A percentile compares a stretch with the other conserved stretches of the same genome.
phyloP scores from a whole-genome alignment of 2,329 filamentous ascomycete species.

The Trichoderma sp. region DNA sequence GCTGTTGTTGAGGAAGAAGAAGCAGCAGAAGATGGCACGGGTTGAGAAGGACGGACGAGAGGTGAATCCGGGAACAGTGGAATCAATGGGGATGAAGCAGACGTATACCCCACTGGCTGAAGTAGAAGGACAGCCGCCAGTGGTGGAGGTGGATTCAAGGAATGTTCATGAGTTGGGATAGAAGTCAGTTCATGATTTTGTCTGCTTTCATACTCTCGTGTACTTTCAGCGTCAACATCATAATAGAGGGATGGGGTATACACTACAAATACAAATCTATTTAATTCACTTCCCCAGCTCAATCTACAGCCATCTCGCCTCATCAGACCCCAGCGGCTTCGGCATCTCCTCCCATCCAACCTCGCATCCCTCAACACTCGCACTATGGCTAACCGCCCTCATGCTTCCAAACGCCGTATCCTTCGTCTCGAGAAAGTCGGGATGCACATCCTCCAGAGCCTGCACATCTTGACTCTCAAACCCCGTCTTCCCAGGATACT shows the following conservation, averaged over 20 bases:
- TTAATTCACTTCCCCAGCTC: not conserved
- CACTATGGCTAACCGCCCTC: slow-evolving; percentile 47
- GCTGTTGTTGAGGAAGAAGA: not conserved
- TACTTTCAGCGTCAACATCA: not conserved
- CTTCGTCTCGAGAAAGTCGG: slow-evolving; percentile 42
- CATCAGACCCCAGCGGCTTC: slow-evolving; percentile 46
- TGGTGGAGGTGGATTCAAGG: slow-evolving; percentile 1
- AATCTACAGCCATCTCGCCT: slow-evolving; percentile 37
- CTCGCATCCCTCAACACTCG: slow-evolving; percentile 42
- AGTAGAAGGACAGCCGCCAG: not conserved
- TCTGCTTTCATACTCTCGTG: not conserved
- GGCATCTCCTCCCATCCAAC: slow-evolving; percentile 53
- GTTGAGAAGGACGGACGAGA: not conserved
- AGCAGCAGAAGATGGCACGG: not conserved
- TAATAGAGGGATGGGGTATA: not conserved
- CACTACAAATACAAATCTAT: not conserved
- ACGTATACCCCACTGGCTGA: not conserved
- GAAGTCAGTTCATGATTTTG: no score
- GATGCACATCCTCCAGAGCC: slow-evolving; percentile 29
- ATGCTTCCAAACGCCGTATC: slow-evolving; percentile 46
- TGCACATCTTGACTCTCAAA: slow-evolving; percentile 41
- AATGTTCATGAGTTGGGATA: not conserved
- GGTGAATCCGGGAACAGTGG: not conserved
- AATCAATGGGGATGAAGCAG: not conserved
- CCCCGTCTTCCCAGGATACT: slow-evolving; percentile 42